Evolutionary conservation across 805 yeast species (phyloP), one percentile per base, ranked within the genome.

Genomic region (Ogataea angusta): DNA sequence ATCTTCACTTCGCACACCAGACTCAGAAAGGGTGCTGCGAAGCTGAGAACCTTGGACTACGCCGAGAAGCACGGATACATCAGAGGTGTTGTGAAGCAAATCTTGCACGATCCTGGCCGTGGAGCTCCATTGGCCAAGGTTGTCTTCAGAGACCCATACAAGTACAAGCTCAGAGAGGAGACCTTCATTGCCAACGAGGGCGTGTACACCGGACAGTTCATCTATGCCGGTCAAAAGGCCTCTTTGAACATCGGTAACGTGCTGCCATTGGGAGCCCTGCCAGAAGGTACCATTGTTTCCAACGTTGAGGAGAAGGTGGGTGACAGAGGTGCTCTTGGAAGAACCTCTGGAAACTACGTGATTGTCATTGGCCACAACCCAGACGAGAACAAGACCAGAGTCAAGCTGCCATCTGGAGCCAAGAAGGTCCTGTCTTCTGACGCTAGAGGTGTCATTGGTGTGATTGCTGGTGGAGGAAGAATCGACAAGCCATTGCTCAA

Each of bases 91-190:
- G 99, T 91, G 65, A 91, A 90, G 85, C 91, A 85, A 75, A 93
- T 91, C 75, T 78, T 93, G 75, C 99, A 91, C 80, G 99, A 91
- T 70, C 93, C 99, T 69, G 99, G 99, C 73, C 84, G 99, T 76
- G 99, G 99, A 81, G 99, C 99, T 74, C 99, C 99, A 70, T 83
- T 91, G 70, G 99, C 97, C 65, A 90, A 86, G 80, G 96, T 91
- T 73, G 90, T 77, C 59, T 91, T 91, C 96, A 87, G 98, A 73
- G 98, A 93, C 76, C 98, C 99, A 75, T 91, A 91, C 95, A 87
- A 79, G 80, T 91, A 85, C 88, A 90, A 84, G 78, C 75, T 85
- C 74, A 89, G 95, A 79, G 95, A 87, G 75, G 98, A 91, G 79
- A 91, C 91, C 66, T 91, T 93, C 81, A 86, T 91, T 69, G 99